Base-by-base conservation (phyloP, 371 early-diverging fungal genomes). In the Catenaria anguillulae region DNA sequence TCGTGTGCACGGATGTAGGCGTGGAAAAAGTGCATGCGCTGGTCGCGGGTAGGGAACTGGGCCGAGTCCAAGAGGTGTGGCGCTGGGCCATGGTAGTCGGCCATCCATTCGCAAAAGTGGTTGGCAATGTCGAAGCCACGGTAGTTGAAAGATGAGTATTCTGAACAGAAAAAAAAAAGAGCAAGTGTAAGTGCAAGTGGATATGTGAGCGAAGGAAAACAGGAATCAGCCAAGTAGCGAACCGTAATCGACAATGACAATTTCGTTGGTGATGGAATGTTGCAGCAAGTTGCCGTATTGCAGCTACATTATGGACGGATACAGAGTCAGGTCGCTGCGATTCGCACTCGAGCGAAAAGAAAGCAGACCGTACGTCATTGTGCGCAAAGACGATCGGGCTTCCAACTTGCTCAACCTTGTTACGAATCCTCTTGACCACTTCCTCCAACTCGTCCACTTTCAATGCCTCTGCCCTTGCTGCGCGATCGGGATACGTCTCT, bases 91-190 rank as follows among this genome's bases (percentile, higher is more conserved):
- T 85, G 85, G 66, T 90, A 90, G 66, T 90, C 80, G 33, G 86
- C 86, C 72, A 79, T 85, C 88, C 88, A 92, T 61, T 92, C 92
- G 70, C 86, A 87, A 65, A 92, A 91, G 62, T 90, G 91, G 68
- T 92, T 92, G 34, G 85, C 90, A 43, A 92, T 84, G 45, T 92
- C 92, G 48, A 75, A 88, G 6, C 82, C 90, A 10, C 87, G 83
- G 58, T 81, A 80, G 64, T 86, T 90, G 67, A 87, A 88, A 0
- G 92, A 89, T 21, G 89, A 81, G 69, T 92, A 92, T 63, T 92
- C 92, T 40, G 40, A n/a, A n/a, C n/a, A n/a, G n/a, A n/a, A n/a
- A n/a, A n/a, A n/a, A n/a, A n/a, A n/a, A n/a, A n/a, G n/a, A n/a
- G n/a, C n/a, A 67, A 87, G 19, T 46, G n/a, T 46, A 46, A 19